Percentiles rank a stretch among this genome's conserved stretches.
phyloP scores from a whole-genome alignment of 345 rosid species.

The Syzygium grande region DNA sequence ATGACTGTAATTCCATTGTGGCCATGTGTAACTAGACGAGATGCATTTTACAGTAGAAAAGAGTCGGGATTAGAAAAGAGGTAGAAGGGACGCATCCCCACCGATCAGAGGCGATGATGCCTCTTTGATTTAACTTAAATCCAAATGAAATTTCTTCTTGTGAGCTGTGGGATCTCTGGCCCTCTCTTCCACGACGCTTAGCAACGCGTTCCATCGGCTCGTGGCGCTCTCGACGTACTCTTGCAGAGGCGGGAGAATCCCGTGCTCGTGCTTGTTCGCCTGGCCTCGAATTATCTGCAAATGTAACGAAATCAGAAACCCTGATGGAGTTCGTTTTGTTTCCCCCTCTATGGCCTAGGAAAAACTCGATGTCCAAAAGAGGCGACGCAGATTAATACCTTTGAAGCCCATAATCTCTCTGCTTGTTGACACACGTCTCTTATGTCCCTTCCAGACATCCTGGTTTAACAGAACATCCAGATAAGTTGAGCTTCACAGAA shows the following conservation, averaged over 20 bases:
- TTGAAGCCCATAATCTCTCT: conserved; percentile 92
- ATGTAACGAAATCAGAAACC: not conserved
- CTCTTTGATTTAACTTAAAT: conserved; percentile 15
- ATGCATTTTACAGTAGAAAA: not conserved
- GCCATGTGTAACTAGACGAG: not conserved
- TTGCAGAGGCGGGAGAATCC: conserved; percentile 51
- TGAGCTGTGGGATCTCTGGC: not conserved
- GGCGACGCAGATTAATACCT: conserved; percentile 22
- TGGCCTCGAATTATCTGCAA: conserved; percentile 67
- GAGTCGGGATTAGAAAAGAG: not conserved
- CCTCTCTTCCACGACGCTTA: conserved; percentile 24
- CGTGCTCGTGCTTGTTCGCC: conserved; percentile 26
- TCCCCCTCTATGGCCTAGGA: not conserved
- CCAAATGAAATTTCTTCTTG: conserved; percentile 32
- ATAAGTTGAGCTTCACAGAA: not conserved
- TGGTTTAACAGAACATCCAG: conserved; percentile 7
- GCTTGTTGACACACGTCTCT: conserved; percentile 89
- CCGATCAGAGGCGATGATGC: not conserved
- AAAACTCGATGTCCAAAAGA: not conserved
- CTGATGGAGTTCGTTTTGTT: not conserved
- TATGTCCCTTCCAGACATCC: conserved; percentile 92
- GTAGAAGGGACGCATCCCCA: not conserved
- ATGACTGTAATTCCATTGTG: not conserved
- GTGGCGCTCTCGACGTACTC: conserved; percentile 64
- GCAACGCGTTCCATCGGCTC: conserved; percentile 38